Conservation (phyloP, 495 filamentous ascomycete species). For the Xylaria sp. region DNA sequence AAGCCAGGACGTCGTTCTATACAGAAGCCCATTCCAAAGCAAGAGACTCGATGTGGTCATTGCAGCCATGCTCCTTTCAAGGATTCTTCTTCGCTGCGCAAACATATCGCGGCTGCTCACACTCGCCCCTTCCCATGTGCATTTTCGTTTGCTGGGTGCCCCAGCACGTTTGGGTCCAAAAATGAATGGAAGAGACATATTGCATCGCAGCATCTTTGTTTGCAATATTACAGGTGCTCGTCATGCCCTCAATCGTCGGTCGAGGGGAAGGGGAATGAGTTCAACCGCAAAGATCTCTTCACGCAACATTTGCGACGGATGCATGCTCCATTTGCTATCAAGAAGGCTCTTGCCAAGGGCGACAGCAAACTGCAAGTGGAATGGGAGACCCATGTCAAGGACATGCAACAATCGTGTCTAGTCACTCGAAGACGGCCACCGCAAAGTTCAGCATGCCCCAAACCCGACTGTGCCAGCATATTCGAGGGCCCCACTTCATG, state of each 20-base stretch:
- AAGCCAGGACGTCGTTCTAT: conserved; percentile 55
- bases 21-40: conserved; percentile 57
- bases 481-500: conserved; percentile 79
- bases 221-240: conserved; percentile 83
- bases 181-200: conserved; percentile 98
- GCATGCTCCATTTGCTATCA: conserved; percentile 68
- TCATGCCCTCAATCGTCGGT: conserved; percentile 70
- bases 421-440: conserved; percentile 71
- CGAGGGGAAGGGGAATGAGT: conserved; percentile 65
- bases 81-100: conserved; percentile 62
- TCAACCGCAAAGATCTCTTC: conserved; percentile 95
- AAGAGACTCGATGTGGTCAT: conserved; percentile 60
- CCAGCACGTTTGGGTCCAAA: conserved; percentile 85
- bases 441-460: conserved; percentile 68
- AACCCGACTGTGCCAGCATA: conserved; percentile 67
- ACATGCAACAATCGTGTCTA: conserved; percentile 74
- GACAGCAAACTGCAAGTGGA: conserved; percentile 61
- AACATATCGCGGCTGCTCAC: conserved; percentile 66
- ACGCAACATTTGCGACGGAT: conserved; percentile 93
- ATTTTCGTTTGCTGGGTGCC: conserved; percentile 84
- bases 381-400: conserved; percentile 63
- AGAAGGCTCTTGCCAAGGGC: conserved; percentile 55
- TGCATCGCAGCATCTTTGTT: conserved; percentile 82
- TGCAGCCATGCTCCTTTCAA: conserved; percentile 66
- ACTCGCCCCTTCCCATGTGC: conserved; percentile 83